These are phyloP conservation scores for Talaromyces sp. DNA, from an alignment of 2,329 filamentous ascomycete species.

Conservation along the genomic window DNA sequence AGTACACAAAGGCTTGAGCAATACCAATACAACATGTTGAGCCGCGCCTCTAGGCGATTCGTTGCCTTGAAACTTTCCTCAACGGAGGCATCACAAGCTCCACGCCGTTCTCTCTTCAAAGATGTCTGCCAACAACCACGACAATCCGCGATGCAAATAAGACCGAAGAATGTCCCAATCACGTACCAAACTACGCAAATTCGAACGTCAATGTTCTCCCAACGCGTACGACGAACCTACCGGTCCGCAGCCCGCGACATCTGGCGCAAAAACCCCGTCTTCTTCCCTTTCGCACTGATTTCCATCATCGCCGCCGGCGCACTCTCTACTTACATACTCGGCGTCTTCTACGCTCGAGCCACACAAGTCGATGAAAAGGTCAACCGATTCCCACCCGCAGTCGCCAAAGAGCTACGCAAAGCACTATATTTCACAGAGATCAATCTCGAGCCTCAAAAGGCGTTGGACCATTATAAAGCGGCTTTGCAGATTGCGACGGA, in stretches of 20 bases:
- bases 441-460: slow-evolving; percentile 67
- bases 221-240: slow-evolving; percentile 33
- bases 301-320: slow-evolving; percentile 34
- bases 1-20: too few relatives aligned
- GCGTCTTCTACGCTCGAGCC: slow-evolving; percentile 38
- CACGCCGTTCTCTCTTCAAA: slow-evolving; percentile 15
- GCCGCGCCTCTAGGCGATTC: slow-evolving; percentile 28
- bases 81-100: not conserved
- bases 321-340: slow-evolving; percentile 39
- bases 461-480: slow-evolving; percentile 77
- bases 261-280: slow-evolving; percentile 43
- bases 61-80: slow-evolving; percentile 13
- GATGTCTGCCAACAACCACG: not conserved
- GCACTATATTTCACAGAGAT: slow-evolving; percentile 85
- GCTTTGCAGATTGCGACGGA: slow-evolving; percentile 71
- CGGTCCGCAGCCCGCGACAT: slow-evolving; percentile 38
- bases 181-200: slow-evolving; percentile 15
- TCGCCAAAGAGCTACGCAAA: slow-evolving; percentile 63
- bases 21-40: slow-evolving; percentile 23
- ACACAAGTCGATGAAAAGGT: slow-evolving; percentile 41
- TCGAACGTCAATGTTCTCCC: slow-evolving; percentile 24
- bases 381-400: slow-evolving; percentile 43
- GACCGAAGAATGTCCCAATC: not conserved
- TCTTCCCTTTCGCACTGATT: slow-evolving; percentile 41
- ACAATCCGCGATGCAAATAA: not conserved